Evolutionary conservation across 176 grass and related monocot species (phyloP), one percentile per base, ranked within the genome.

Genomic region (Musa acuminata): DNA sequence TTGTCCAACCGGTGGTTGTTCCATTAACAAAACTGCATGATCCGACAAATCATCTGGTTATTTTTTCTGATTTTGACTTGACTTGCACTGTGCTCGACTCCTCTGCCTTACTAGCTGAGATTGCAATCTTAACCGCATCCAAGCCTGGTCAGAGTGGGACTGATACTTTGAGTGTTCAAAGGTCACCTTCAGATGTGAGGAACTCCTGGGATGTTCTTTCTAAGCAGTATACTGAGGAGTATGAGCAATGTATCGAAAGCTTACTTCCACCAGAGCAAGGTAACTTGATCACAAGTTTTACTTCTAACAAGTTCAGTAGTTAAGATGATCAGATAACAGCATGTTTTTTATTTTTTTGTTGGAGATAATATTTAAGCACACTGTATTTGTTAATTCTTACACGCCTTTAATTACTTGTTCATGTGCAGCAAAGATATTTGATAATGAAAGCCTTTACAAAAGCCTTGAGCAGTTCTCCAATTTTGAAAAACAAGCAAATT

Each of bases 51-150:
- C 90, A 89, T 58, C 83, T 99, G 57, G 71, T 91, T 77, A 53
- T 99, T 48, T 94, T 91, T 72, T 99, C 86, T 60, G 95, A 94
- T 87, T 99, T 99, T 86, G 95, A 99, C 78, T 90, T 99, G 83
- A 99, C 95, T 63, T 99, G 95, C 80, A 99, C 88, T 76, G 80
- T 91, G 82, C 82, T 91, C 63, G 91, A 99, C 83, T 99, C 95
- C 2, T 99, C 90, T 35, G 95, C 95, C 52, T 84, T 99, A 87
- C 81, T 99, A 77, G 91, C 91, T 55, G 95, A 94, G 73, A 91
- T 99, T 48, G 95, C 95, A 74, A 94, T 99, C 62, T 91, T 94
- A 82, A 91, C 84, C 64, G 75, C 77, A 82, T 86, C 90, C 85
- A 94, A 99, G 72, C 74, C 77, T 83, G 89, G 84, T 85, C 91